Base-by-base conservation (phyloP, 176 grass and related monocot genomes). In the Carex kokanica region DNA sequence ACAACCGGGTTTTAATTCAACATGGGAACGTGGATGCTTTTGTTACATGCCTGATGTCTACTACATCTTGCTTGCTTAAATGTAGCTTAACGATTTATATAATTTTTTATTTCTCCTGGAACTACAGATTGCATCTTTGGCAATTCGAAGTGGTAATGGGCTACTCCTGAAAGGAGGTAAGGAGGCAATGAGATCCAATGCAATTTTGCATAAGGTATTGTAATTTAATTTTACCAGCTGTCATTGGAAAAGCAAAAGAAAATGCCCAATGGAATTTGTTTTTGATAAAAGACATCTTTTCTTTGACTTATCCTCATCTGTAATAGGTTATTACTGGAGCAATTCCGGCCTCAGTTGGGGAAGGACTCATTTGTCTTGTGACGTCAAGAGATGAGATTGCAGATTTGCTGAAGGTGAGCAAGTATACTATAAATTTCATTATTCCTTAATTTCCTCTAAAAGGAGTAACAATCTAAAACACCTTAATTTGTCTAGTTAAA, bases 111-210 rank as follows among this genome's bases (percentile, higher is more conserved):
- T 83, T 38, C 49, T 13, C 17, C 84, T 90, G 82, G 31, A 58
- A 87, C 0, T 69, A 81, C 77, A 99, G 96, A 99, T 99, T 89
- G 96, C 93, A 9, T 99, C 96, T 63, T 91, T 99, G 85, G 96
- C 96, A 23, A 88, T 99, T 86, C 72, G 84, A 89, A 99, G 96
- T 88, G 93, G 96, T 52, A 99, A 99, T 36, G 96, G 96, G 11
- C 93, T 99, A 88, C 96, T 99, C 51, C 72, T 99, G 11, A 99
- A 99, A 92, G 96, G 96, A 86, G 96, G 96, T 66, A 99, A 99
- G 79, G 96, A 99, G 88, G 96, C 96, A 52, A 95, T 85, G 85
- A 93, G 93, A 89, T 99, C 96, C 66, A 99, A 99, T 57, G 67
- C 86, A 60, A 85, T 99, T 74, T 86, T 99, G 57, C 96, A 99